These are phyloP conservation scores for Vanrija sp. DNA, from an alignment of 1,284 basidiomycete species.

Conservation along the genomic window DNA sequence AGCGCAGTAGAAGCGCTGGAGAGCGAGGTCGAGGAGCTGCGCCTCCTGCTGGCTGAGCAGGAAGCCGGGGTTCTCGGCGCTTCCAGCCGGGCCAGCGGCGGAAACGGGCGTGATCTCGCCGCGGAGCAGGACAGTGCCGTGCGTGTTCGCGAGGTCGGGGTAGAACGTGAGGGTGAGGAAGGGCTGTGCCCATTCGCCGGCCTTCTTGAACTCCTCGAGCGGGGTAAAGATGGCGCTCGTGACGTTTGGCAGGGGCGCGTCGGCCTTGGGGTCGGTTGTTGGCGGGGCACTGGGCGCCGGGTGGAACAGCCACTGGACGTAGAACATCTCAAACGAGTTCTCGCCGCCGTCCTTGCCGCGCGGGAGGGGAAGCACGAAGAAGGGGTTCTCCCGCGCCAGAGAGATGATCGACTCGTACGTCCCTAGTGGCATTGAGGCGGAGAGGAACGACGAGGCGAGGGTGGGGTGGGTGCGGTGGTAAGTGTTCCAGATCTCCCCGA, in stretches of 20 bases:
- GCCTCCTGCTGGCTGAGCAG: constrained; percentile 74
- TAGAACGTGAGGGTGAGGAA: constrained; percentile 88
- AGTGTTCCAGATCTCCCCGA: constrained; percentile 79
- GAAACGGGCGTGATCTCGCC: constrained; percentile 77
- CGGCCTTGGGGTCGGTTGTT: constrained; percentile 4
- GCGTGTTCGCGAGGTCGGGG: constrained; percentile 76
- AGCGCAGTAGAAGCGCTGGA: constrained; percentile 73
- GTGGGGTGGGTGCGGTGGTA: constrained; percentile 76
- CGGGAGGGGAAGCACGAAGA: constrained; percentile 75
- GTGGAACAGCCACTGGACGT: constrained; percentile 80
- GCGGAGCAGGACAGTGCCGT: constrained; percentile 79
- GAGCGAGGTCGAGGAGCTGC: constrained; percentile 67
- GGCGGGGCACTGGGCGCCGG: constrained; percentile 55
- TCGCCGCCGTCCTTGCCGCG: constrained; percentile 46
- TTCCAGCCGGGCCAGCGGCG: constrained; percentile 28
- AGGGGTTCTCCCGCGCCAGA: constrained; percentile 62
- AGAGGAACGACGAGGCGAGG: constrained; percentile 74
- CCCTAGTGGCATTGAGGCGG: constrained; percentile 67
- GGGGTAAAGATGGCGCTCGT: constrained; percentile 82
- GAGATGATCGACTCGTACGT: constrained; percentile 69
- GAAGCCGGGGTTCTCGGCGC: constrained; percentile 49
- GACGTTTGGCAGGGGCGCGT: constrained; percentile 45
- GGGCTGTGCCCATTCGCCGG: constrained; percentile 82
- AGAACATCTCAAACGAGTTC: constrained; percentile 74
- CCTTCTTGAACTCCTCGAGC: constrained; percentile 87